Evolutionary conservation across 805 yeast genomes (phyloP).

Genomic region (Helenozyma baotianmanensis): DNA sequence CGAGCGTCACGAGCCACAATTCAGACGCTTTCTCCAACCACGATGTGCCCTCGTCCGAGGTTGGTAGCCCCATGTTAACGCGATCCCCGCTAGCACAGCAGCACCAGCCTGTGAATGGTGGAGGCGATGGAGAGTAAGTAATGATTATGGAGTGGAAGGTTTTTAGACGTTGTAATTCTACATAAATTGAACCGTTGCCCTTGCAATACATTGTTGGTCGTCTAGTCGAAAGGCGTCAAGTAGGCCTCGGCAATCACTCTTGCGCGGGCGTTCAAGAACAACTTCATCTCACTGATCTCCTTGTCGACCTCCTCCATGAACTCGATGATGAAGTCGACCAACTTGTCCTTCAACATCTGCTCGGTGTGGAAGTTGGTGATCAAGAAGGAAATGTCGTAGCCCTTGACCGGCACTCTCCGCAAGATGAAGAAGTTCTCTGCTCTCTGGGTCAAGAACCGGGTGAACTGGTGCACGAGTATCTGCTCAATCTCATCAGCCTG

Average conservation of each 20-base stretch:
- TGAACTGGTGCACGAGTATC: slow-evolving; percentile 89
- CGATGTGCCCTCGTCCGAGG: slow-evolving; percentile 8
- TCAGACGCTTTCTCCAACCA: neutral
- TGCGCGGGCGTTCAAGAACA: slow-evolving; percentile 94
- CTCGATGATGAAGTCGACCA: slow-evolving; percentile 94
- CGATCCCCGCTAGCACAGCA: slow-evolving; percentile 13
- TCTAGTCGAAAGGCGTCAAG: slow-evolving; percentile 77
- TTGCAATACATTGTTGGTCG: too few relatives aligned
- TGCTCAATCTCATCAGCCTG: slow-evolving; percentile 97
- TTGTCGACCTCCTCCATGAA: slow-evolving; percentile 99
- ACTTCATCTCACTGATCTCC: slow-evolving; percentile 97
- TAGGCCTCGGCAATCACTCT: slow-evolving; percentile 97
- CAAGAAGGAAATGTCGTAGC: slow-evolving; percentile 89
- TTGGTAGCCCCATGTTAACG: slow-evolving; percentile 16
- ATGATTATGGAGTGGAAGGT: too few relatives aligned
- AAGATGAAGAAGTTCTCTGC: slow-evolving; percentile 92
- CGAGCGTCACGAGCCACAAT: neutral
- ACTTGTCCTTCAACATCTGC: slow-evolving; percentile 88
- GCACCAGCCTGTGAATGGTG: neutral
- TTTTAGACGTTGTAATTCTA: too few relatives aligned
- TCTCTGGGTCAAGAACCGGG: slow-evolving; percentile 88
- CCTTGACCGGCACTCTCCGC: slow-evolving; percentile 85
- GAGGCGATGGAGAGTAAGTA: neutral
- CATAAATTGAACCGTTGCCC: too few relatives aligned
- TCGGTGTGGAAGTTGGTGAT: slow-evolving; percentile 94